Evolutionary conservation across 208 protist genomes (phyloP).

Genomic region (Trypanosoma vivax): DNA sequence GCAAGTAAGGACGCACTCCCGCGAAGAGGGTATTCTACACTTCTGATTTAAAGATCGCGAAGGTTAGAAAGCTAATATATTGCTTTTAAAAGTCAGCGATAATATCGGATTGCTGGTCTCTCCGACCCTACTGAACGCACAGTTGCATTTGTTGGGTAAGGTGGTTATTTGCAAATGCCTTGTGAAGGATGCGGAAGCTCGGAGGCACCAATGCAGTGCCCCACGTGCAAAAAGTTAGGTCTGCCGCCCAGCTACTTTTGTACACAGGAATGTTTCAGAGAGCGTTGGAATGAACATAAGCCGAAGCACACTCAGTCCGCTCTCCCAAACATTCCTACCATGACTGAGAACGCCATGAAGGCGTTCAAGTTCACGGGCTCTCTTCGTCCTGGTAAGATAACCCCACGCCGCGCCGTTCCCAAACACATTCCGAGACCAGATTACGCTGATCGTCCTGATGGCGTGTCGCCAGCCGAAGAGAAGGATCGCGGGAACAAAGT

Average conservation of each 20-base stretch:
- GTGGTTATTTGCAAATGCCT: constrained; percentile 28
- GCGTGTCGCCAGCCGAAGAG: constrained; percentile 68
- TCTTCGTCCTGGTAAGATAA: constrained; percentile 81
- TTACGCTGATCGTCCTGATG: constrained; percentile 83
- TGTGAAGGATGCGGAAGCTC: constrained; percentile 80
- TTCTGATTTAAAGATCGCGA: no score
- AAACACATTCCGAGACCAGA: constrained; percentile 65
- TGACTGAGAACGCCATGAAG: constrained; percentile 62
- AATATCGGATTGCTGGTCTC: no score
- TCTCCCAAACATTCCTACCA: constrained; percentile 77
- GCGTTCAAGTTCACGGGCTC: constrained; percentile 79
- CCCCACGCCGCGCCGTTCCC: constrained; percentile 72
- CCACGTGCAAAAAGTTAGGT: constrained; percentile 86
- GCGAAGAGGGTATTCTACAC: no score
- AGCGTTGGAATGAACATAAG: constrained; percentile 83
- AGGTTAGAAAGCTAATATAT: no score
- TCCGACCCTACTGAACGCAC: no score
- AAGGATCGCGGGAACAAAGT: constrained; percentile 61
- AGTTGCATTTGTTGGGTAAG: no score
- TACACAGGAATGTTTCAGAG: constrained; percentile 84
- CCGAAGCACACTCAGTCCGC: constrained; percentile 73
- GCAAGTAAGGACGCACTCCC: no score
- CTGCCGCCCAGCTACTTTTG: constrained; percentile 88
- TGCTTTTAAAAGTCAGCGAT: no score
- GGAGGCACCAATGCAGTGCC: constrained; percentile 80